Conservation (phyloP, 1,284 basidiomycete genomes). For the Trichosporon sp. region DNA sequence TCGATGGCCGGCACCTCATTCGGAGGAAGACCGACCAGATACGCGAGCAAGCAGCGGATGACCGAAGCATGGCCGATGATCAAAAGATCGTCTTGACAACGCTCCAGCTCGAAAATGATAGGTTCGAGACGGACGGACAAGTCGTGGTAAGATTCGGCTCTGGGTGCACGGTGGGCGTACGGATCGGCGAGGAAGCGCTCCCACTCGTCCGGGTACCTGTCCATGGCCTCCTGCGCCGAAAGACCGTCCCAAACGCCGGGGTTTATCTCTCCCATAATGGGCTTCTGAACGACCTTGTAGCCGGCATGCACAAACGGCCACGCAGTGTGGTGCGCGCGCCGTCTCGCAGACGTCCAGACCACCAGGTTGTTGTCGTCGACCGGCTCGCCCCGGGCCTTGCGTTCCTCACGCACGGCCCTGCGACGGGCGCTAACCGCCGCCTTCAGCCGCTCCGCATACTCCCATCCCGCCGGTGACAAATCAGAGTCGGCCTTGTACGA, state of each 20-base stretch:
- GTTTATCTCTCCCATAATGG: constrained; percentile 96
- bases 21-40: constrained; percentile 90
- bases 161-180: constrained; percentile 83
- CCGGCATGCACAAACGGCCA: constrained; percentile 78
- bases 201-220: constrained; percentile 90
- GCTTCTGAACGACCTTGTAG: constrained; percentile 83
- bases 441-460: constrained; percentile 82
- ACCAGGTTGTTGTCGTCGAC: constrained; percentile 62
- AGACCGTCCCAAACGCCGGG: constrained; percentile 91
- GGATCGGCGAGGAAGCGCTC: constrained; percentile 86
- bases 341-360: constrained; percentile 93
- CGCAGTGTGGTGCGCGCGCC: constrained; percentile 88
- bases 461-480: constrained; percentile 88
- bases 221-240: constrained; percentile 80
- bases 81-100: constrained; percentile 69
- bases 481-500: constrained; percentile 99
- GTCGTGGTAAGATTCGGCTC: constrained; percentile 92
- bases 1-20: constrained; percentile 95
- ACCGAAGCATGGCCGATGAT: constrained; percentile 90
- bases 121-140: constrained; percentile 74
- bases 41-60: constrained; percentile 87
- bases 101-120: constrained; percentile 75
- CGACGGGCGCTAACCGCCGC: constrained; percentile 77
- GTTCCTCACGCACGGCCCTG: constrained; percentile 55
- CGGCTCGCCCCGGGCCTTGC: constrained; percentile 56